phyloP scores from a whole-genome alignment of 176 grass and related monocot species.

The Triticum timopheevii region DNA sequence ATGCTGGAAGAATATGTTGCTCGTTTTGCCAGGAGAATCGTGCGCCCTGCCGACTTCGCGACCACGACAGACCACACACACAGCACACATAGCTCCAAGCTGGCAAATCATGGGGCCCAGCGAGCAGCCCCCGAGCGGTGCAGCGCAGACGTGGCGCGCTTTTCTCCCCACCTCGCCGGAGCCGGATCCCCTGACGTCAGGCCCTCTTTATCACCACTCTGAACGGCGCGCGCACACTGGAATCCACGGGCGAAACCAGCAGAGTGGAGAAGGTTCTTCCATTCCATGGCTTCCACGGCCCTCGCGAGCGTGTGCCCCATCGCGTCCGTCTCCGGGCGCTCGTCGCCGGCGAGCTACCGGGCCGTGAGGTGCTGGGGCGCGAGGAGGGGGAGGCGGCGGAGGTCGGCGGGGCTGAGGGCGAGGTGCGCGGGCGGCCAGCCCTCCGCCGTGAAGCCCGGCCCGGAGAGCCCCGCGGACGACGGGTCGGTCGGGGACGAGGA shows the following conservation, averaged over 20 bases:
- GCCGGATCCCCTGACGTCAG: too few species aligned
- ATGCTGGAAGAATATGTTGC: background rate
- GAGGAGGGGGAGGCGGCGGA: slow-evolving; percentile 28
- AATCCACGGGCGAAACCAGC: background rate
- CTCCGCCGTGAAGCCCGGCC: slow-evolving; percentile 19
- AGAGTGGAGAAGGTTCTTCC: background rate
- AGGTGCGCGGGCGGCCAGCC: slow-evolving; percentile 22
- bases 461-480: slow-evolving; percentile 1
- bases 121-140: background rate
- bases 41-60: background rate
- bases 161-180: slow-evolving; percentile 6
- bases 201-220: too few species aligned
- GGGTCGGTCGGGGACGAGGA: slow-evolving; percentile 18
- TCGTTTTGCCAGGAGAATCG: background rate
- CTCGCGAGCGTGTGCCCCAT: slow-evolving; percentile 20
- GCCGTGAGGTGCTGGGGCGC: slow-evolving; percentile 34
- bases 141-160: slow-evolving; percentile 24
- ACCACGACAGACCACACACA: background rate
- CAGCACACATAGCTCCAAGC: background rate
- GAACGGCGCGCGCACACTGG: background rate
- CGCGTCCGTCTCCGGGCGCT: slow-evolving; percentile 1
- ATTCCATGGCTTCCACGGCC: slow-evolving; percentile 27
- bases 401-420: slow-evolving; percentile 31
- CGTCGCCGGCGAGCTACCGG: background rate
- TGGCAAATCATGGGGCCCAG: background rate